These are phyloP conservation scores for Schoenoplectus triqueter DNA, from an alignment of 202 grass and related monocot species.

Conservation along the genomic window DNA sequence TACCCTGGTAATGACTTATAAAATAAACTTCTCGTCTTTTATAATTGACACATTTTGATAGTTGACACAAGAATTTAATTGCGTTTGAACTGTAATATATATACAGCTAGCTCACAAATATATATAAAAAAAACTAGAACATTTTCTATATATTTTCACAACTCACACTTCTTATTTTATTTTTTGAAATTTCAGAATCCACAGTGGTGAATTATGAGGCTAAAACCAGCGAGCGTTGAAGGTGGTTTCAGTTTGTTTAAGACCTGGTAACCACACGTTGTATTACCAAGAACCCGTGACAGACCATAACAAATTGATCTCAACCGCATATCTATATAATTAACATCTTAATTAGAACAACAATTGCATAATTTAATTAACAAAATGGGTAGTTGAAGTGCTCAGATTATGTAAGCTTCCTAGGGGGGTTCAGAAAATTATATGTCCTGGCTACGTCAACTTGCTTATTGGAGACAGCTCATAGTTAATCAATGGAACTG, in stretches of 20 bases:
- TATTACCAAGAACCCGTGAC: constrained; percentile 25
- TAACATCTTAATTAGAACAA: neutral
- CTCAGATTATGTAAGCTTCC: neutral
- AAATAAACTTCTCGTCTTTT: neutral
- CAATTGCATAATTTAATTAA: constrained; percentile 5
- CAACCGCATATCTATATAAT: neutral
- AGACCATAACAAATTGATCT: constrained; percentile 17
- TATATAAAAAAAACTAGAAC: neutral
- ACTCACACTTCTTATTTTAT: neutral
- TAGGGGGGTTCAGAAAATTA: neutral
- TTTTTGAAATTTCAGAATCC: neutral
- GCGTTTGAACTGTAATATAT: neutral
- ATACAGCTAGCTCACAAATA: neutral
- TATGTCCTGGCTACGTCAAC: neutral
- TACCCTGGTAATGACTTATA: neutral
- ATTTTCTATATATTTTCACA: neutral
- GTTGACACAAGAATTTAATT: neutral
- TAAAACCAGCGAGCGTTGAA: constrained; percentile 16
- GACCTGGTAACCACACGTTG: neutral
- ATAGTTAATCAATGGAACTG: neutral
- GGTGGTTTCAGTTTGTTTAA: constrained; percentile 1
- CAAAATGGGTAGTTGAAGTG: neutral
- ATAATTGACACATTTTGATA: neutral
- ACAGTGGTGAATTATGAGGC: neutral
- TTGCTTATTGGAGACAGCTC: neutral